Evolutionary conservation across 495 filamentous ascomycete species (phyloP).

Genomic region (Penicillium lividum): DNA sequence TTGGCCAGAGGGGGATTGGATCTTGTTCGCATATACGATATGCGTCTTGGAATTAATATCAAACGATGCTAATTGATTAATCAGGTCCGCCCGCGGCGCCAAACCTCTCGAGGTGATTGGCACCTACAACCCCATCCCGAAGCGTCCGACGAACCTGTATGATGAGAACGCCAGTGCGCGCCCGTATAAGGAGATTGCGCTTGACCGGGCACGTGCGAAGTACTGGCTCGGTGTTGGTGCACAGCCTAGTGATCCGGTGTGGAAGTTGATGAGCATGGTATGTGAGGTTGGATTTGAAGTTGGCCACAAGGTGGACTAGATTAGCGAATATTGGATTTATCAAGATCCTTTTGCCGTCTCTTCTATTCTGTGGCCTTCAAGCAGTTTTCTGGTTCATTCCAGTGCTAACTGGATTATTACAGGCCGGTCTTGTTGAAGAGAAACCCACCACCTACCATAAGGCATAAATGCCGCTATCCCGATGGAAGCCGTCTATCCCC

Average conservation of each 20-base stretch:
- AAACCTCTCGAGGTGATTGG: constrained; percentile 91
- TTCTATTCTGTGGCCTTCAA: background rate
- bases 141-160: constrained; percentile 60
- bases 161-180: constrained; percentile 59
- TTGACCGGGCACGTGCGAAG: constrained; percentile 77
- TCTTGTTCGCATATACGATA: background rate
- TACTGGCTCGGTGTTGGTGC: constrained; percentile 98
- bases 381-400: background rate
- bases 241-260: constrained; percentile 85
- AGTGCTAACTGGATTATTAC: background rate
- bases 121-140: constrained; percentile 90
- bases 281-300: constrained; percentile 26
- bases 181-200: constrained; percentile 82
- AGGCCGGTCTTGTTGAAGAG: constrained; percentile 36
- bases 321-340: background rate
- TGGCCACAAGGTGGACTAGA: constrained; percentile 1
- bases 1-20: background rate
- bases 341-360: background rate
- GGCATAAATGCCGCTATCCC: constrained; percentile 15
- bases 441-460: constrained; percentile 32
- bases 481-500: background rate
- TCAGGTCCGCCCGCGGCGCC: constrained; percentile 70
- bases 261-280: constrained; percentile 86
- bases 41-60: background rate
- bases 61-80: background rate